A percentile compares a stretch with the other conserved stretches of the same genome.
phyloP scores from a whole-genome alignment of 805 yeast genomes.

The Kuraishia ogatae region DNA sequence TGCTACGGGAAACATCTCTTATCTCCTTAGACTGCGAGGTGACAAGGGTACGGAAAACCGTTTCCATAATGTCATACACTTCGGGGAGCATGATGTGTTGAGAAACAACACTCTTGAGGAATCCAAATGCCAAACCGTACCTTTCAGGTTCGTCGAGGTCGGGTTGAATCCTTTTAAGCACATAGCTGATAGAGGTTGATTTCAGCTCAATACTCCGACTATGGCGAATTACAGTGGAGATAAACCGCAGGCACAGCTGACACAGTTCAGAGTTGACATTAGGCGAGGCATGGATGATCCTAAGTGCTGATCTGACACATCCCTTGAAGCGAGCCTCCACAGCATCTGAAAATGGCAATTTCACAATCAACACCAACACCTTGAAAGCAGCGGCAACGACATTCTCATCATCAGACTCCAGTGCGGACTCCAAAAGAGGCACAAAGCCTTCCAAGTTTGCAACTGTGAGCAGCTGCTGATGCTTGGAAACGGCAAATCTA shows the following conservation, averaged over 20 bases:
- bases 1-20: constrained; percentile 76
- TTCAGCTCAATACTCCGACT: constrained; percentile 58
- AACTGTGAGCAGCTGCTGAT: constrained; percentile 49
- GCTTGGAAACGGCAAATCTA: constrained; percentile 59
- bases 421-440: constrained; percentile 56
- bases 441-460: constrained; percentile 63
- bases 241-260: constrained; percentile 68
- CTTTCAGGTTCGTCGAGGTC: constrained; percentile 85
- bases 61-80: constrained; percentile 81
- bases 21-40: constrained; percentile 80
- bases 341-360: constrained; percentile 53
- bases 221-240: constrained; percentile 66
- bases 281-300: constrained; percentile 66
- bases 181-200: constrained; percentile 62
- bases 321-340: constrained; percentile 42
- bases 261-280: constrained; percentile 70
- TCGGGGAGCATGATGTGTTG: constrained; percentile 77
- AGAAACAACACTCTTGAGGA: constrained; percentile 68
- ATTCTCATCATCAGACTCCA: constrained; percentile 63
- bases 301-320: constrained; percentile 52
- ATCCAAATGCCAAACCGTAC: constrained; percentile 83
- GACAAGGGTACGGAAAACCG: constrained; percentile 75
- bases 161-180: constrained; percentile 66
- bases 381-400: constrained; percentile 63
- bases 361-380: constrained; percentile 49